These are phyloP conservation scores for Chaetomiaceae sp. DNA, from an alignment of 2,329 filamentous ascomycete genomes.

Conservation along the genomic window DNA sequence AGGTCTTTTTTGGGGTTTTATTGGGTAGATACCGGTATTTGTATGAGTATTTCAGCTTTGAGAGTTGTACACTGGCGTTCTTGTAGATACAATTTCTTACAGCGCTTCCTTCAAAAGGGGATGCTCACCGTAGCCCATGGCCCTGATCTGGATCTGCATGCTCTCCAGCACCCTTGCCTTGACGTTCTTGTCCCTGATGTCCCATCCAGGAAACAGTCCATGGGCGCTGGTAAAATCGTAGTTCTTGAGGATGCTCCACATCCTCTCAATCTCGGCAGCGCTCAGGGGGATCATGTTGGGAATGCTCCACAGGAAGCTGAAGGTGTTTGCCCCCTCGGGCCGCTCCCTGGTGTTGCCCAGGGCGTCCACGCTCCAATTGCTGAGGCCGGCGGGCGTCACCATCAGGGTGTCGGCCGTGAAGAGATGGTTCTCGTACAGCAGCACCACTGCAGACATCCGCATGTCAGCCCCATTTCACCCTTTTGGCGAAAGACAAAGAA, in stretches of 20 bases:
- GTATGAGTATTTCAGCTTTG: neutral
- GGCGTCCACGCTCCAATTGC: constrained; percentile 44
- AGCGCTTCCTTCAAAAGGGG: constrained; percentile 32
- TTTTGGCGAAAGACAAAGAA: neutral
- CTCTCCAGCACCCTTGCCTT: constrained; percentile 67
- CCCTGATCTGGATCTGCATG: constrained; percentile 66
- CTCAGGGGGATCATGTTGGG: constrained; percentile 70
- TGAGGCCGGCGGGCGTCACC: constrained; percentile 58
- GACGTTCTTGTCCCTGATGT: constrained; percentile 53
- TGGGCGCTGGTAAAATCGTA: constrained; percentile 63
- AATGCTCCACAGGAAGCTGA: constrained; percentile 72
- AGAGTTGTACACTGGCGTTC: constrained; percentile 8
- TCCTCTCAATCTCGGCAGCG: constrained; percentile 57
- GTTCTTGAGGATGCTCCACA: constrained; percentile 63
- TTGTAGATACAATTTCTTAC: neutral
- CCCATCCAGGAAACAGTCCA: constrained; percentile 61
- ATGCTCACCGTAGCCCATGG: constrained; percentile 44
- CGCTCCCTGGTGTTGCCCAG: constrained; percentile 33
- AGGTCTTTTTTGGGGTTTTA: no score
- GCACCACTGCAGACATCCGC: constrained; percentile 41
- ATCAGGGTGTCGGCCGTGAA: constrained; percentile 74
- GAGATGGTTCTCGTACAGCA: constrained; percentile 58
- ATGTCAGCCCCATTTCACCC: neutral
- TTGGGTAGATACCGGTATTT: neutral
- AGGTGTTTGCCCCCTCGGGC: constrained; percentile 49